Base-by-base conservation (phyloP, 306 rosid species). In the Nissolia schottii region DNA sequence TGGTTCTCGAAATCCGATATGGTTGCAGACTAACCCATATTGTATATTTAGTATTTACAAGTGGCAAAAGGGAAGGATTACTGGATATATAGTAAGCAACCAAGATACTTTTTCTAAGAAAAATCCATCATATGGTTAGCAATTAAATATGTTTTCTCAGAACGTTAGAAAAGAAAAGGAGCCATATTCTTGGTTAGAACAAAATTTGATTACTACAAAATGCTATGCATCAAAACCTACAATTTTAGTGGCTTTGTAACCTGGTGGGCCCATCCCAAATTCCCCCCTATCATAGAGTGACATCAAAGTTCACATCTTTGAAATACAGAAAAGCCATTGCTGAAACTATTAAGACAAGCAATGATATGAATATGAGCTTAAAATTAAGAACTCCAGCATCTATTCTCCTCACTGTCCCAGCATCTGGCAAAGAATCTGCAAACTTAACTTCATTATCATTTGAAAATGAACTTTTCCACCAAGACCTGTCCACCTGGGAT, bases 371-470 rank as follows among this genome's bases (percentile, higher is more conserved):
- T 1, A 88, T 18, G 64, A 85, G 83, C 90, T 76, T 94, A 34
- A 54, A 41, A 82, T 71, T 81, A 74, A 89, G 75, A 58, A 83
- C 84, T 64, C 95, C 97, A 14, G 85, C 89, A 80, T 94, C 99
- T 32, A 87, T 81, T 89, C 96, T 86, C 77, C 97, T 89, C 74
- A 64, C 83, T 16, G 83, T 65, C 76, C 73, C 93, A 19, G 31
- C 77, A 66, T 84, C 87, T 4, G 87, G 66, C n/a, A 40, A 23
- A 50, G 76, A 28, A 54, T 83, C 85, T 34, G 49, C 77, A 8
- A 32, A 16, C 38, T 35, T 78, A 25, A 35, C 78, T 60, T 35
- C 80, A 57, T 65, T 31, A 61, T 78, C 83, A 50, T 77, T 38
- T 5, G 70, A 12, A 14, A 85, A 57, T 29, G 54, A 82, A 61